A percentile compares a stretch with the other conserved stretches of the same genome.
Conservation (phyloP, 2,329 filamentous ascomycete genomes). For the Onygenales sp. region DNA sequence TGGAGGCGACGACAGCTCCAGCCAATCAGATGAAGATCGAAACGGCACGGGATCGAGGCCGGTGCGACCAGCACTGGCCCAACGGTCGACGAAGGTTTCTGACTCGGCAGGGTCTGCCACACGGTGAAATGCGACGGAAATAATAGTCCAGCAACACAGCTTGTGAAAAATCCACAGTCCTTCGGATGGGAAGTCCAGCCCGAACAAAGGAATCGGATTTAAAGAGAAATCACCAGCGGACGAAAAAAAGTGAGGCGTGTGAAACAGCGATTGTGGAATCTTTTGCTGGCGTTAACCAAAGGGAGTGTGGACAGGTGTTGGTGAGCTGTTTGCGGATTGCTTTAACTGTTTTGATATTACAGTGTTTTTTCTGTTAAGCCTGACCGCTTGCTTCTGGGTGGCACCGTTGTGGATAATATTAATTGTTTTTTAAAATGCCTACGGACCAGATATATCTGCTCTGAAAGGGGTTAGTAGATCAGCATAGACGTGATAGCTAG, state of each 20-base stretch:
- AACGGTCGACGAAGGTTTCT: conserved; percentile 6
- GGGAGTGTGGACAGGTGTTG: conserved; percentile 3
- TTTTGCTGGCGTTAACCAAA: conserved; percentile 7
- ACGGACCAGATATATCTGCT: not conserved
- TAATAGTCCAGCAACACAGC: not conserved
- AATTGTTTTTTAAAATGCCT: conserved; percentile 2
- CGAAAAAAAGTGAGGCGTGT: not conserved
- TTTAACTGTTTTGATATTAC: conserved; percentile 7
- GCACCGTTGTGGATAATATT: conserved; percentile 5
- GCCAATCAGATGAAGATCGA: conserved; percentile 39
- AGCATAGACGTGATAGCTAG: conserved; percentile 1
- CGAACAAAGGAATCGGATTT: not conserved
- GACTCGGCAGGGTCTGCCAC: not conserved
- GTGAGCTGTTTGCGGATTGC: not conserved
- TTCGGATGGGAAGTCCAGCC: not conserved
- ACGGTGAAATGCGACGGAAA: not conserved
- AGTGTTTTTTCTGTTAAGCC: too few species aligned
- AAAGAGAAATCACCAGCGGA: conserved; percentile 9
- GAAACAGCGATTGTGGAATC: conserved; percentile 3
- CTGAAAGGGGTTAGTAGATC: not conserved
- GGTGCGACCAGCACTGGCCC: conserved; percentile 8
- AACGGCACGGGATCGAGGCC: conserved; percentile 1
- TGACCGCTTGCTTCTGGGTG: conserved; percentile 3
- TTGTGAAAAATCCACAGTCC: not conserved
- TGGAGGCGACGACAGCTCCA: conserved; percentile 35